Percentiles rank a stretch among this genome's conserved stretches.
phyloP scores from a whole-genome alignment of 345 rosid species.

The Isatis tinctoria region DNA sequence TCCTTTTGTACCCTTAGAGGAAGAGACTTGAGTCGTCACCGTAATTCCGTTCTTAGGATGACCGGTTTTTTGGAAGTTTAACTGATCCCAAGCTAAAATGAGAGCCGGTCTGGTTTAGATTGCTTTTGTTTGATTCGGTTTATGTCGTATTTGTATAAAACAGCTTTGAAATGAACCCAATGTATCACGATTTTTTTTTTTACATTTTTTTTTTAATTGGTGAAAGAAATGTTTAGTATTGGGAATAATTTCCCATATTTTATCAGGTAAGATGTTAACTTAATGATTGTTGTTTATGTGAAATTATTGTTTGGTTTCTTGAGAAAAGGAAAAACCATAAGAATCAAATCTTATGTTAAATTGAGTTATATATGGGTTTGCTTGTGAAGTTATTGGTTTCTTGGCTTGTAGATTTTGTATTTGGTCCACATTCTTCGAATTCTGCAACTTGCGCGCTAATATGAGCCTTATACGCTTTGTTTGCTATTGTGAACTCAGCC shows the following conservation, averaged over 20 bases:
- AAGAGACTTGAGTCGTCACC: slow-evolving; percentile 65
- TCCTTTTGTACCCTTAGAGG: slow-evolving; percentile 78
- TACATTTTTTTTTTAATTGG: neutral
- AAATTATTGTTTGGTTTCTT: slow-evolving; percentile 15
- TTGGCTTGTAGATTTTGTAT: slow-evolving; percentile 29
- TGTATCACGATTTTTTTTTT: neutral
- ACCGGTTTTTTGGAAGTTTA: slow-evolving; percentile 85
- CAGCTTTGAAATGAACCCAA: neutral
- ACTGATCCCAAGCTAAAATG: neutral
- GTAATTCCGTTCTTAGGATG: slow-evolving; percentile 75
- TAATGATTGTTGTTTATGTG: neutral
- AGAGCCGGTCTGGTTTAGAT: slow-evolving; percentile 13
- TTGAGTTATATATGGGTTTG: slow-evolving; percentile 13
- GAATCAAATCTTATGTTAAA: slow-evolving; percentile 19
- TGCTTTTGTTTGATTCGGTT: slow-evolving; percentile 2
- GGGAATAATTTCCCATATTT: neutral
- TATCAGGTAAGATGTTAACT: neutral
- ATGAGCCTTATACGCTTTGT: slow-evolving; percentile 7
- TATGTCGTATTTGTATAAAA: neutral
- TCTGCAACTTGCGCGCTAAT: slow-evolving; percentile 20
- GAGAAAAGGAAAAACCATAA: slow-evolving; percentile 21
- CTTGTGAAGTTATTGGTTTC: slow-evolving; percentile 30
- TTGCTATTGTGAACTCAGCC: slow-evolving; percentile 15
- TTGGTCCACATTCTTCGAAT: slow-evolving; percentile 17
- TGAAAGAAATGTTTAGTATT: neutral